Conservation (phyloP, 108 stramenopile genomes). For the Bacterosira constricta region DNA sequence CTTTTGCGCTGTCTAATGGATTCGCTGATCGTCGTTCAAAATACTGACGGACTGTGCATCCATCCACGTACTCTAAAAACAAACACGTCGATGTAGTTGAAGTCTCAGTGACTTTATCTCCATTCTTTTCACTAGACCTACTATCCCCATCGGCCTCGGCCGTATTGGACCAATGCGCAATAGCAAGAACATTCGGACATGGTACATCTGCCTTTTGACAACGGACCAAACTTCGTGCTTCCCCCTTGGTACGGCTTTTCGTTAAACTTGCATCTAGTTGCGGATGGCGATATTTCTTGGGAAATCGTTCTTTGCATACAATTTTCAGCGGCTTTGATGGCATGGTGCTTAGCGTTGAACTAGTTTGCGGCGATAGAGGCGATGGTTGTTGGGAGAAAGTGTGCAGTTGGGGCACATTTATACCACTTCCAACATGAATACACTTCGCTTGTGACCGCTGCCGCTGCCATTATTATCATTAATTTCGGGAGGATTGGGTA, state of each 20-base stretch:
- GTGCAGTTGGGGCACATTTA: constrained; percentile 26
- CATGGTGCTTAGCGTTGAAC: constrained; percentile 1
- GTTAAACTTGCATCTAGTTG: constrained; percentile 89
- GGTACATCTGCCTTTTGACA: constrained; percentile 63
- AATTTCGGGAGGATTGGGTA: constrained; percentile 17
- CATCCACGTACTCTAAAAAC: constrained; percentile 71
- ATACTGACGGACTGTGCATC: constrained; percentile 68
- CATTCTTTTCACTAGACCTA: not conserved
- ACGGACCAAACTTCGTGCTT: constrained; percentile 67
- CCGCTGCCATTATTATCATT: not conserved
- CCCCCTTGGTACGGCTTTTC: constrained; percentile 82
- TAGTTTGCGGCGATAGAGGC: not conserved
- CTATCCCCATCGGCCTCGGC: not conserved
- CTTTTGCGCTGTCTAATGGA: not conserved
- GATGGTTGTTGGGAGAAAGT: constrained; percentile 22
- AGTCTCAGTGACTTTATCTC: not conserved
- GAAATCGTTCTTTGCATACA: constrained; percentile 91
- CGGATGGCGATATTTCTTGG: constrained; percentile 95
- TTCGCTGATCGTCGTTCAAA: constrained; percentile 36
- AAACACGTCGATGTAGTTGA: constrained; percentile 43
- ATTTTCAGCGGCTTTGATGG: constrained; percentile 33
- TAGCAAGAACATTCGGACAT: constrained; percentile 59
- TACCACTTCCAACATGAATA: constrained; percentile 40
- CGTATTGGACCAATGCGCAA: constrained; percentile 59
- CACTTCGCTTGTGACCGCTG: not conserved